Conservation (phyloP, 495 filamentous ascomycete genomes). For the Cetradonia linearis region DNA sequence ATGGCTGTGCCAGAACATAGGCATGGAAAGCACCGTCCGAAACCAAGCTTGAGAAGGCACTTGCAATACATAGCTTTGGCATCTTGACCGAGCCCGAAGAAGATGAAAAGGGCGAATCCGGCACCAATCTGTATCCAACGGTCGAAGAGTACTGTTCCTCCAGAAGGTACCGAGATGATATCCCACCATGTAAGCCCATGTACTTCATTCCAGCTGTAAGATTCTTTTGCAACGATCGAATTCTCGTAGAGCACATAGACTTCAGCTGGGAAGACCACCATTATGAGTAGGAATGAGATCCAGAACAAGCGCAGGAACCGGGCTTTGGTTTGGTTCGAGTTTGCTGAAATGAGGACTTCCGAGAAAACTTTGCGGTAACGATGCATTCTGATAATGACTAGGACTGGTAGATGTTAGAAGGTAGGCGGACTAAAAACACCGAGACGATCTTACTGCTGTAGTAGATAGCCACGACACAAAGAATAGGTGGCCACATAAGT, state of each 20-base stretch:
- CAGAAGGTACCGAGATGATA: slow-evolving; percentile 52
- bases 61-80: slow-evolving; percentile 61
- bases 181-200: slow-evolving; percentile 48
- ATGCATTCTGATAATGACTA: slow-evolving; percentile 58
- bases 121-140: slow-evolving; percentile 57
- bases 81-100: slow-evolving; percentile 76
- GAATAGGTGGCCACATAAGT: slow-evolving; percentile 55
- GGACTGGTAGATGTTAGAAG: slow-evolving; percentile 30
- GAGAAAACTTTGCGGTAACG: slow-evolving; percentile 55
- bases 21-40: slow-evolving; percentile 40
- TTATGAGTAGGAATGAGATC: slow-evolving; percentile 56
- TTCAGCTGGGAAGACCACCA: slow-evolving; percentile 54
- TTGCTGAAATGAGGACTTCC: slow-evolving; percentile 45
- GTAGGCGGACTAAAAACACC: slow-evolving; percentile 6
- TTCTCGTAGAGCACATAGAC: slow-evolving; percentile 51
- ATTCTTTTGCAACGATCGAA: slow-evolving; percentile 30
- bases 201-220: slow-evolving; percentile 45
- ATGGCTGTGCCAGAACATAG: neutral
- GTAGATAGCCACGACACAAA: slow-evolving; percentile 50
- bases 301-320: slow-evolving; percentile 71
- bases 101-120: slow-evolving; percentile 54
- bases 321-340: slow-evolving; percentile 50
- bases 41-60: slow-evolving; percentile 40
- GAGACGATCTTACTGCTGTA: slow-evolving; percentile 52
- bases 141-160: slow-evolving; percentile 46